Percentiles rank a stretch among this genome's conserved stretches.
phyloP scores from a whole-genome alignment of 441 rosid genomes.

The Bocquillonia castaneifolia region DNA sequence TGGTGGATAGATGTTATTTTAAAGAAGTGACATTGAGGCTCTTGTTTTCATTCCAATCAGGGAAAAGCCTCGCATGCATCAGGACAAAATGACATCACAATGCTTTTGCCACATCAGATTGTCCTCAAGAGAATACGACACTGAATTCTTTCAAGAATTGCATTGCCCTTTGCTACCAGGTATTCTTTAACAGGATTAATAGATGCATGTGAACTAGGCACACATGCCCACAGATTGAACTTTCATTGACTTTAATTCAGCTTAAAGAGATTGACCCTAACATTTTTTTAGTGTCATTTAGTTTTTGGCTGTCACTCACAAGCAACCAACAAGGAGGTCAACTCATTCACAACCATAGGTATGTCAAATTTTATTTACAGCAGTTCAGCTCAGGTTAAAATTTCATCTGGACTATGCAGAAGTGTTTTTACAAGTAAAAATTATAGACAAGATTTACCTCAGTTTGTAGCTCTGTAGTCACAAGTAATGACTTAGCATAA shows the following conservation, averaged over 20 bases:
- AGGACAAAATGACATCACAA: neutral
- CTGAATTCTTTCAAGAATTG: neutral
- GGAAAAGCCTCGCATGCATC: neutral
- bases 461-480: slow-evolving; percentile 26
- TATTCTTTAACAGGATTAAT: neutral
- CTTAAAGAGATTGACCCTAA: neutral
- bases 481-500: slow-evolving; percentile 29
- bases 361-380: neutral
- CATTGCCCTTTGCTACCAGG: neutral
- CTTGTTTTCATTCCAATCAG: neutral
- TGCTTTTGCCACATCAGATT: slow-evolving; percentile 4
- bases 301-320: neutral
- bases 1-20: neutral
- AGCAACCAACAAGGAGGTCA: neutral
- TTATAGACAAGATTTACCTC: slow-evolving; percentile 40
- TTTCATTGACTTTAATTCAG: neutral
- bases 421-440: neutral
- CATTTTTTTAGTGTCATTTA: neutral
- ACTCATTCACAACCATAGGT: neutral
- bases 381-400: neutral
- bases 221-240: neutral
- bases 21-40: neutral
- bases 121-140: neutral
- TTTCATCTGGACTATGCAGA: neutral
- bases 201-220: neutral